phyloP scores from a whole-genome alignment of 305 asterid genomes.

The Solanum hybrid region DNA sequence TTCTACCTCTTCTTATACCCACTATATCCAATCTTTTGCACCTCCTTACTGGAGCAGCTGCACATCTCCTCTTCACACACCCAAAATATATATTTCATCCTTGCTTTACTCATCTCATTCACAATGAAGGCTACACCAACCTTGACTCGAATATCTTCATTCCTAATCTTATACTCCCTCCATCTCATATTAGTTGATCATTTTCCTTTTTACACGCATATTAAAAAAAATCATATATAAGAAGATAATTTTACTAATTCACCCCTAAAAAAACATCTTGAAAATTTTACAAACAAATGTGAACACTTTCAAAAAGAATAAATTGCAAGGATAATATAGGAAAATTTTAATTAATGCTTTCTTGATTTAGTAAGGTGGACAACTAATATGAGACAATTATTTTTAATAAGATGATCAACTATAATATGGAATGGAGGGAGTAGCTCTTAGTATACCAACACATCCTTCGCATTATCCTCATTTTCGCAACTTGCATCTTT shows the following conservation, averaged over 20 bases:
- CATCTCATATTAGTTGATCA: too few relatives aligned
- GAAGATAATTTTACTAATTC: too few relatives aligned
- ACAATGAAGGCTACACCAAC: not conserved
- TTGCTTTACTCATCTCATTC: not conserved
- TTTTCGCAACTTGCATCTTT: not conserved
- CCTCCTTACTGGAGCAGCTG: not conserved
- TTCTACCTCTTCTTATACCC: not conserved
- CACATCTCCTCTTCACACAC: not conserved
- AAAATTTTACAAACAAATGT: too few relatives aligned
- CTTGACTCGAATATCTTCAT: not conserved
- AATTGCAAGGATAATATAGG: too few relatives aligned
- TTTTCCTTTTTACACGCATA: too few relatives aligned
- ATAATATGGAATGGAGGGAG: rapidly evolving
- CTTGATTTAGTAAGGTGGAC: too few relatives aligned
- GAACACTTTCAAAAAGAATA: too few relatives aligned
- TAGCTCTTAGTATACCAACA: not conserved
- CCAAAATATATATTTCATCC: not conserved
- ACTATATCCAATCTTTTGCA: not conserved
- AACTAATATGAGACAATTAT: too few relatives aligned
- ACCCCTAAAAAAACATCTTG: too few relatives aligned
- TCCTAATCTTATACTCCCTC: too few relatives aligned
- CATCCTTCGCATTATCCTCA: not conserved
- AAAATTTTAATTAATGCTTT: too few relatives aligned
- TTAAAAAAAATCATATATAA: too few relatives aligned
- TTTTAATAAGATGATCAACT: not conserved